phyloP scores from a whole-genome alignment of 1,139 yeast species.

The Candida sanyaensis region DNA sequence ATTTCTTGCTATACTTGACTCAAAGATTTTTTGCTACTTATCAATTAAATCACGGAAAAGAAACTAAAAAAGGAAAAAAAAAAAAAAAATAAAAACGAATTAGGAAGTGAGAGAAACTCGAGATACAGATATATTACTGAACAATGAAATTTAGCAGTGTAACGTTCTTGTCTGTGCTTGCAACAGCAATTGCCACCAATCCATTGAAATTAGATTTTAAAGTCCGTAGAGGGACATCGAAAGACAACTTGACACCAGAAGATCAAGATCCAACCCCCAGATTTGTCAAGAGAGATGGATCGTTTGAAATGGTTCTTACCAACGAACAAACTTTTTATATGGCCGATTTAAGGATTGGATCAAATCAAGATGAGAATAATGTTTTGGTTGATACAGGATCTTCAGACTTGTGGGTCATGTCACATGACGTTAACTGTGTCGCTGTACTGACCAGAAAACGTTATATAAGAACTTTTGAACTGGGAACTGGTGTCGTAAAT shows the following conservation, averaged over 20 bases:
- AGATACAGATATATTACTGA: background rate
- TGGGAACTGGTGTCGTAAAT: conserved; percentile 9
- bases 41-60: too few species aligned
- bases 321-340: conserved; percentile 53
- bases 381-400: conserved; percentile 50
- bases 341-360: conserved; percentile 40
- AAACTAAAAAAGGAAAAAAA: too few species aligned
- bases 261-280: conserved; percentile 12
- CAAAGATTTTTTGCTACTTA: too few species aligned
- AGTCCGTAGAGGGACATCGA: conserved; percentile 27
- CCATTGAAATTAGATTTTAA: conserved; percentile 25
- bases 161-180: background rate
- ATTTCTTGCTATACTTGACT: too few species aligned
- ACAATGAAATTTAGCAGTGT: background rate
- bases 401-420: conserved; percentile 49
- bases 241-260: conserved; percentile 18
- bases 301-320: conserved; percentile 36
- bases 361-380: conserved; percentile 28
- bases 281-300: conserved; percentile 39
- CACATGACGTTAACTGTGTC: conserved; percentile 30
- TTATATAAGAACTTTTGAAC: conserved; percentile 1
- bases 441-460: conserved; percentile 7
- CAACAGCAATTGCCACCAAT: conserved; percentile 2
- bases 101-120: background rate
- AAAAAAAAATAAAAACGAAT: background rate